A percentile compares a stretch with the other conserved stretches of the same genome.
Conservation (phyloP, 768 basidiomycete species). For the Boletus edulis region DNA sequence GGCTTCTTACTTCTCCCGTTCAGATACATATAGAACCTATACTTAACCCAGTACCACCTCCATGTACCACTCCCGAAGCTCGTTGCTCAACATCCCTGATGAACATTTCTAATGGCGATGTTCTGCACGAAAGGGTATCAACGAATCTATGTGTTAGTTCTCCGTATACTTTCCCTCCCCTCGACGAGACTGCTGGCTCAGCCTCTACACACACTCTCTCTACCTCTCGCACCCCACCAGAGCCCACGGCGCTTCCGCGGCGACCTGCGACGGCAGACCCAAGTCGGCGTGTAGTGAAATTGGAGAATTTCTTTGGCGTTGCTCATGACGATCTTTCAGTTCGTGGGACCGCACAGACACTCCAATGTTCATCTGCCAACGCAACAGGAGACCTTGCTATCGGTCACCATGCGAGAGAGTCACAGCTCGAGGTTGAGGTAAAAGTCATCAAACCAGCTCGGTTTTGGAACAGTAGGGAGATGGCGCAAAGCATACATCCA, state of each 20-base stretch:
- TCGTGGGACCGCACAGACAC: background rate
- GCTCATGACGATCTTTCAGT: constrained; percentile 1
- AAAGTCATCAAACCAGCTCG: constrained; percentile 35
- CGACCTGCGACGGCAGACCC: constrained; percentile 4
- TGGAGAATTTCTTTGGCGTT: constrained; percentile 17
- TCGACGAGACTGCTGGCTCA: background rate
- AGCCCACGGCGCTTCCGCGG: background rate
- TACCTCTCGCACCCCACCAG: background rate
- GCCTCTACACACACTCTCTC: background rate
- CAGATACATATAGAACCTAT: background rate
- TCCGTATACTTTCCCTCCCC: background rate
- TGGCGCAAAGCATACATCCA: constrained; percentile 36
- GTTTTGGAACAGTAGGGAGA: constrained; percentile 38
- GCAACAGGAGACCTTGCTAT: constrained; percentile 4
- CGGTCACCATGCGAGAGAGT: background rate
- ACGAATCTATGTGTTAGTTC: background rate
- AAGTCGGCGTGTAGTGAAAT: constrained; percentile 10
- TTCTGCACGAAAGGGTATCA: background rate
- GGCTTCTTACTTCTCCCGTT: background rate
- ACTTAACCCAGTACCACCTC: background rate
- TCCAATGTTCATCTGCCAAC: background rate
- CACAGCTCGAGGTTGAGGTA: constrained; percentile 35
- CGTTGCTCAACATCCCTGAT: background rate
- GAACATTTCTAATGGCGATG: background rate
- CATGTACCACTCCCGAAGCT: background rate